Conservation (phyloP, 108 stramenopile genomes). For the Conticribra weissflogii region DNA sequence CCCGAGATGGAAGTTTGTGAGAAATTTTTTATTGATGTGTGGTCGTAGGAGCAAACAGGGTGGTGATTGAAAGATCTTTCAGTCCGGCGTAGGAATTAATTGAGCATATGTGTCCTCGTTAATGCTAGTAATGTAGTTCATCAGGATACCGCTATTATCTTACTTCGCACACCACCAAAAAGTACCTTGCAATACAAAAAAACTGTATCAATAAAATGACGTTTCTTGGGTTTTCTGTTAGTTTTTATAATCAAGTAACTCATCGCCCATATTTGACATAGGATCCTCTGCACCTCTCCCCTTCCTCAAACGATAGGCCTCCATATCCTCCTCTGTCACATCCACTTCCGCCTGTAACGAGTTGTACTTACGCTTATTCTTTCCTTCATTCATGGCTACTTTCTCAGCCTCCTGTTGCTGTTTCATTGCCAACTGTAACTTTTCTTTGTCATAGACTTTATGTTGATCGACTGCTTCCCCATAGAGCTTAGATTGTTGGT, state of each 20-base stretch:
- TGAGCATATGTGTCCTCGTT: too few relatives aligned
- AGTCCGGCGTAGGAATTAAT: too few relatives aligned
- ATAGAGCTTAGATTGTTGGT: conserved; percentile 80
- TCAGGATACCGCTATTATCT: too few relatives aligned
- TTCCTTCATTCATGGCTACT: conserved; percentile 32
- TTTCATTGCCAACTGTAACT: conserved; percentile 77
- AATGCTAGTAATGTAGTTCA: too few relatives aligned
- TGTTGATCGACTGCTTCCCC: conserved; percentile 81
- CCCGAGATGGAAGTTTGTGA: too few relatives aligned
- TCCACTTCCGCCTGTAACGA: conserved; percentile 72
- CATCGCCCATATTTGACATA: conserved; percentile 84
- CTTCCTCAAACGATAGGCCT: conserved; percentile 91
- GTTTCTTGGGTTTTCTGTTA: too few relatives aligned
- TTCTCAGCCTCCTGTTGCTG: conserved; percentile 46
- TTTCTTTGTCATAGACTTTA: conserved; percentile 74
- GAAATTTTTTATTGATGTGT: too few relatives aligned
- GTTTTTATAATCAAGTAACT: conserved; percentile 79
- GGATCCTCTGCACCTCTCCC: conserved; percentile 79
- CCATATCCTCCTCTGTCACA: conserved; percentile 96
- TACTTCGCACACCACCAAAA: too few relatives aligned
- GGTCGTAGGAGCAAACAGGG: too few relatives aligned
- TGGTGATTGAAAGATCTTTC: too few relatives aligned
- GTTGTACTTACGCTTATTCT: conserved; percentile 89
- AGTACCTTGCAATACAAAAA: too few relatives aligned
- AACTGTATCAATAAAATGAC: too few relatives aligned